Conservation (phyloP, 192 early-diverging fungal species). For the Backusella australiensis region DNA sequence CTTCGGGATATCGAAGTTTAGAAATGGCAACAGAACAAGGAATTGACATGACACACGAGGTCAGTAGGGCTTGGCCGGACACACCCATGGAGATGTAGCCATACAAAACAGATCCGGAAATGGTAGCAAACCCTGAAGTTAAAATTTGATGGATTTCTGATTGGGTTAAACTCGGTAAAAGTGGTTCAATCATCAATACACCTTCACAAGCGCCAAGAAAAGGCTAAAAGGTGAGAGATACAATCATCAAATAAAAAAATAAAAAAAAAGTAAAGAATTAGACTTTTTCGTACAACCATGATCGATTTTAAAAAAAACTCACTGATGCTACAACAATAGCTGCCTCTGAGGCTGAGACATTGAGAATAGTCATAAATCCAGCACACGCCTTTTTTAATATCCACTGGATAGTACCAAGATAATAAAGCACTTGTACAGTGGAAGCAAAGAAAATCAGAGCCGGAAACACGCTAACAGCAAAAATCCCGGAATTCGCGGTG, state of each 20-base stretch:
- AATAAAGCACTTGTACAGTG: constrained; percentile 81
- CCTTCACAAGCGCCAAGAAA: constrained; percentile 84
- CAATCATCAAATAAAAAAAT: not conserved
- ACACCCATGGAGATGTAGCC: constrained; percentile 75
- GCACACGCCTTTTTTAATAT: constrained; percentile 60
- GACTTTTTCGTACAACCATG: not conserved
- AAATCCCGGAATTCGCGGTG: constrained; percentile 42
- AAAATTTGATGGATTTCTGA: constrained; percentile 87
- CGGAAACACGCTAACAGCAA: constrained; percentile 75
- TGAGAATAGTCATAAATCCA: constrained; percentile 64
- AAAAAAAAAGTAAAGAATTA: not conserved
- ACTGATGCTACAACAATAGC: constrained; percentile 78
- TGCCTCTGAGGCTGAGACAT: constrained; percentile 79
- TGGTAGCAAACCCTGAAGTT: constrained; percentile 89
- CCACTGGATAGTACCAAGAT: constrained; percentile 83
- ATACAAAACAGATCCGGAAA: constrained; percentile 79
- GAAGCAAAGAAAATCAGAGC: constrained; percentile 88
- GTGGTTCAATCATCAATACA: constrained; percentile 77
- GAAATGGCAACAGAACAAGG: constrained; percentile 81
- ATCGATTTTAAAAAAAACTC: not conserved
- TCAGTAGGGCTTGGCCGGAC: constrained; percentile 63
- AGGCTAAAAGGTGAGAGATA: constrained; percentile 32
- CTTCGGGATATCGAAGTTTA: constrained; percentile 87
- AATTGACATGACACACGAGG: constrained; percentile 91
- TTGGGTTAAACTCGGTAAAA: constrained; percentile 76